Percentiles rank a stretch among this genome's conserved stretches.
phyloP scores from a whole-genome alignment of 2,329 filamentous ascomycete genomes.

The Grosmannia penicillata region DNA sequence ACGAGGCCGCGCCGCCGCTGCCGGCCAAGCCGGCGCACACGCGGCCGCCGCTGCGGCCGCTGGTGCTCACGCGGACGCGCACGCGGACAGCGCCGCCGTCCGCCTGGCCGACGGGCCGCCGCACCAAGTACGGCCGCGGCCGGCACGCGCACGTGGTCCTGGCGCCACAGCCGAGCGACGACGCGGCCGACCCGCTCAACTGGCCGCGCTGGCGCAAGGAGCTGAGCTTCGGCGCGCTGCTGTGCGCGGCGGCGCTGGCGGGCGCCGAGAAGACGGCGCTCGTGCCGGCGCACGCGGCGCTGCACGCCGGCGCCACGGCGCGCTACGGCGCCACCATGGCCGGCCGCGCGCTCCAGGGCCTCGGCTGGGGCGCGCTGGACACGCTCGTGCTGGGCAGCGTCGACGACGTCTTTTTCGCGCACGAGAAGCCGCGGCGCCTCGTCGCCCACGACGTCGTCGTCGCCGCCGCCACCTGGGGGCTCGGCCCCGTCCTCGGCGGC shows the following conservation, averaged over 20 bases:
- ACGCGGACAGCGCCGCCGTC: not conserved
- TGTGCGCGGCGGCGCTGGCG: conserved; percentile 30
- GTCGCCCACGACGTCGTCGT: conserved; percentile 29
- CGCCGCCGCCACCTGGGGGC: conserved; percentile 36
- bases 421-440: conserved; percentile 31
- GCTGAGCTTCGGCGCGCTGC: conserved; percentile 29
- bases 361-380: conserved; percentile 46
- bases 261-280: conserved; percentile 40
- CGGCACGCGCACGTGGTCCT: conserved; percentile 27
- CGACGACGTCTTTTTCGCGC: conserved; percentile 43
- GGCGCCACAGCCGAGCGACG: conserved; percentile 40
- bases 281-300: conserved; percentile 28
- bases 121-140: conserved; percentile 4
- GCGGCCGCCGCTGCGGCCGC: not conserved
- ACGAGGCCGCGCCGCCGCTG: not conserved
- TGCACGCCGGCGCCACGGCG: conserved; percentile 26
- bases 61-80: not conserved
- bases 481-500: conserved; percentile 36
- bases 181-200: conserved; percentile 40
- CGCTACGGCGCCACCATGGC: conserved; percentile 33
- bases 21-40: not conserved
- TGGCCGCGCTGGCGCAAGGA: conserved; percentile 42
- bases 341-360: conserved; percentile 36
- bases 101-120: not conserved
- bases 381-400: conserved; percentile 35